Evolutionary conservation across 148 eudicot species (phyloP), one percentile per base, ranked within the genome.

Genomic region (Pouteria glomerata): DNA sequence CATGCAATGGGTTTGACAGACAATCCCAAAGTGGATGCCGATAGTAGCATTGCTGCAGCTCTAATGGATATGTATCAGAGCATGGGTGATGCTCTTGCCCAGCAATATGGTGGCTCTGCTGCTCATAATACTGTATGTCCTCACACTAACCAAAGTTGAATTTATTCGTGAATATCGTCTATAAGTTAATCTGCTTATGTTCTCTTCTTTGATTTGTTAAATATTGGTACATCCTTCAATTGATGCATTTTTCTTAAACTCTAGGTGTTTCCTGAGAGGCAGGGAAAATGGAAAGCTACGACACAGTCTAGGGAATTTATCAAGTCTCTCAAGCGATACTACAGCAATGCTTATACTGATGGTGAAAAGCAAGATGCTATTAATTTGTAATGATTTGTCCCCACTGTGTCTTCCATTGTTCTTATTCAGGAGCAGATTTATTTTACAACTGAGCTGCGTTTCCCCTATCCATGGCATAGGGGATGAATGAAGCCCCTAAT

Each of bases 11-110:
- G 90, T 52, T 80, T 96, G 86, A 81, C 97, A 64, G 89, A 88
- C 71, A 80, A 73, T 51, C 88, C 94, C 39, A 92, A 96, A 83
- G 82, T 92, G 75, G 99, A 96, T 79, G 86, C 90, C 48, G 92
- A 92, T 79, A 90, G 96, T 77, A 92, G 84, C 77, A 87, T 91
- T 77, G 97, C 99, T 60, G 89, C 87, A 44, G 91, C 96, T 66
- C 85, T 96, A 37, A 96, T 96, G 97, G 97, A 88, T 65, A 92
- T 96, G 90, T 96, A 96, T 74, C 96, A 87, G 81, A 80, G 89
- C 78, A 96, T 96, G 99, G 99, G 99, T 76, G 99, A 96, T 90
- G 96, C 97, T 79, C 89, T 96, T 77, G 97, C 99, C 19, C 99
- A 90, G 57, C 99, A 96, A 73, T 96, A 96, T 79, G 99, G 97